phyloP scores from a whole-genome alignment of 805 yeast species.

The Candida boleticola region DNA sequence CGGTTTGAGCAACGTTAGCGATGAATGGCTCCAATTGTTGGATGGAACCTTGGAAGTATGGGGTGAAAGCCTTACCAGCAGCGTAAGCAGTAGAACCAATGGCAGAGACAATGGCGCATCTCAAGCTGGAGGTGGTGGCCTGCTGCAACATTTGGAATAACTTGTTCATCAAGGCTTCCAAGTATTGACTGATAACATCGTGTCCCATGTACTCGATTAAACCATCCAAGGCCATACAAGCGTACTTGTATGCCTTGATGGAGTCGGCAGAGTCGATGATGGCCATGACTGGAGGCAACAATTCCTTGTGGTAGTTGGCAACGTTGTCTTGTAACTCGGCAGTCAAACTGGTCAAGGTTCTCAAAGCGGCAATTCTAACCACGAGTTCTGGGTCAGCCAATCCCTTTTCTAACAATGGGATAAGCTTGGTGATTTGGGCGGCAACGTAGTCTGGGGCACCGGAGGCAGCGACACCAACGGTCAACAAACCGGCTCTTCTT shows the following conservation, averaged over 20 bases:
- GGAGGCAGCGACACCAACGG: slow-evolving; percentile 77
- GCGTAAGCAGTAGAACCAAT: slow-evolving; percentile 97
- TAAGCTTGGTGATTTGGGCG: slow-evolving; percentile 67
- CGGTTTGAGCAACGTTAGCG: slow-evolving; percentile 61
- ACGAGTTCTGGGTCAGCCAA: slow-evolving; percentile 69
- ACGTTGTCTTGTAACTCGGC: slow-evolving; percentile 81
- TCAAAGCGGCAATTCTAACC: slow-evolving; percentile 84
- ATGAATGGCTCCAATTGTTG: slow-evolving; percentile 80
- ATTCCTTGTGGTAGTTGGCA: slow-evolving; percentile 77
- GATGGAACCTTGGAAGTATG: slow-evolving; percentile 81
- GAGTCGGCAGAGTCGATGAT: slow-evolving; percentile 85
- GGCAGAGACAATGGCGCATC: slow-evolving; percentile 84
- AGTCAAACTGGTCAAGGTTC: slow-evolving; percentile 74
- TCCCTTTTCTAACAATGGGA: slow-evolving; percentile 73
- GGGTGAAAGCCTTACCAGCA: slow-evolving; percentile 81
- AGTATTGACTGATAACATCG: slow-evolving; percentile 76
- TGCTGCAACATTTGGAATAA: slow-evolving; percentile 78
- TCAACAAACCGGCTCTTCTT: slow-evolving; percentile 82
- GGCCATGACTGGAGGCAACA: slow-evolving; percentile 81
- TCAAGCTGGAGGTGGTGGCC: slow-evolving; percentile 72
- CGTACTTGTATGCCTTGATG: slow-evolving; percentile 82
- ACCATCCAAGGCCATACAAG: slow-evolving; percentile 88
- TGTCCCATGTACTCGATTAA: slow-evolving; percentile 87
- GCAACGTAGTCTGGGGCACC: slow-evolving; percentile 95
- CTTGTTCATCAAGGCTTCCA: slow-evolving; percentile 88